Evolutionary conservation across 176 grass and related monocot genomes (phyloP).

Genomic region (Hsuehochloa calcarea): DNA sequence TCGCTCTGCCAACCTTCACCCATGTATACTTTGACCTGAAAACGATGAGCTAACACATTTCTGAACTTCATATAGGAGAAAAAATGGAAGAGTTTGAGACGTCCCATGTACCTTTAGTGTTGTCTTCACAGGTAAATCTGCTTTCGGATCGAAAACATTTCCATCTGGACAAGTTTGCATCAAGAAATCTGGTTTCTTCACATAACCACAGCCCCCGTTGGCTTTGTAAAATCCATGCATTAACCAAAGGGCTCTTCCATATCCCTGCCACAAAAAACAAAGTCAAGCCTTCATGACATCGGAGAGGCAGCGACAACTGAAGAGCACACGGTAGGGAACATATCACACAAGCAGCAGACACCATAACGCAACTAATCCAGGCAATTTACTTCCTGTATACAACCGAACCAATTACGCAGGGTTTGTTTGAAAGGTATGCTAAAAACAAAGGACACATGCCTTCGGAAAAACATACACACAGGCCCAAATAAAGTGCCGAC

Average conservation of each 20-base stretch:
- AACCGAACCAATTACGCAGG: not conserved
- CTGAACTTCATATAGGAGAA: not conserved
- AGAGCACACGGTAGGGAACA: not conserved
- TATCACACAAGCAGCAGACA: not conserved
- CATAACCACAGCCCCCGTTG: constrained; percentile 83
- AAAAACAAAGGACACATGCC: not conserved
- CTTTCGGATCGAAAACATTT: constrained; percentile 77
- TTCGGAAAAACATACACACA: not conserved
- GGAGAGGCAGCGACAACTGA: not conserved
- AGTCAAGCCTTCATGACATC: not conserved
- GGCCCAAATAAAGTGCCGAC: not conserved
- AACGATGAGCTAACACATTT: not conserved
- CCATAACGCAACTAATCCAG: not conserved
- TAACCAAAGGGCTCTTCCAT: constrained; percentile 93
- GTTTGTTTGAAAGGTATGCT: no score
- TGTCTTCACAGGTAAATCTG: constrained; percentile 74
- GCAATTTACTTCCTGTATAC: not conserved
- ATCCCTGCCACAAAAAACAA: constrained; percentile 51
- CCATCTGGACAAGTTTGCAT: constrained; percentile 69
- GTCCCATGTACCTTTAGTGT: constrained; percentile 39
- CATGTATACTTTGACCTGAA: constrained; percentile 92
- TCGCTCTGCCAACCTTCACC: constrained; percentile 84
- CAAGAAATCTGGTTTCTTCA: constrained; percentile 94
- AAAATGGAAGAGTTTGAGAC: not conserved
- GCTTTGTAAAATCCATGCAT: constrained; percentile 93